Conservation (phyloP, 163 green algal genomes). For the Chlorella variabilis region DNA sequence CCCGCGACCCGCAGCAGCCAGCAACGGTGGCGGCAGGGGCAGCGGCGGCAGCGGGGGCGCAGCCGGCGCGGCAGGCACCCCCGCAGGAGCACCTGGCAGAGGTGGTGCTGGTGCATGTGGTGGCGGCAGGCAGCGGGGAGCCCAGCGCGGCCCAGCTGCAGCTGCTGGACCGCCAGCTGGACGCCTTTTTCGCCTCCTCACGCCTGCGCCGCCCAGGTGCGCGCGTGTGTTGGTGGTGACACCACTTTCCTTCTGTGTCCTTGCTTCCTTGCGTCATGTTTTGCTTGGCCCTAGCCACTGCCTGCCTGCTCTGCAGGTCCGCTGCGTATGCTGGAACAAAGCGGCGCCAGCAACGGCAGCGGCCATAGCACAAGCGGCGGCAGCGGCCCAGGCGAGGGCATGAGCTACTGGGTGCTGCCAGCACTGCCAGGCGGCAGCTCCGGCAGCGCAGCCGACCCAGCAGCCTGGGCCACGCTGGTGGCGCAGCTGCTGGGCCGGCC, state of each 20-base stretch:
- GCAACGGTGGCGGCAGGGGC: not conserved
- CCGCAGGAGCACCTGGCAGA: conserved; percentile 23
- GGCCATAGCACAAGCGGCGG: not conserved
- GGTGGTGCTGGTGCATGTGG: conserved; percentile 27
- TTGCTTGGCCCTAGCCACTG: not conserved
- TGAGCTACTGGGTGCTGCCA: conserved; percentile 28
- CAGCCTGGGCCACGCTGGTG: not conserved
- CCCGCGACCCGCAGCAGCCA: not conserved
- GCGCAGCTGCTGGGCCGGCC: conserved; percentile 17
- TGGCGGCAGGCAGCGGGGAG: not conserved
- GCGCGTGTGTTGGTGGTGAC: not conserved
- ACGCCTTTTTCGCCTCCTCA: conserved; percentile 1
- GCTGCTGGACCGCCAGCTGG: conserved; percentile 8
- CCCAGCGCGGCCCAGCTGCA: not conserved
- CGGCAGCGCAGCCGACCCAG: too few relatives aligned
- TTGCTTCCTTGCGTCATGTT: not conserved
- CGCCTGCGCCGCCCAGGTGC: conserved; percentile 16
- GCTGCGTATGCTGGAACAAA: conserved; percentile 8
- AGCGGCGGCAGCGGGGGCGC: not conserved
- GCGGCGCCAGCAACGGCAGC: not conserved
- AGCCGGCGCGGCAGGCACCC: not conserved
- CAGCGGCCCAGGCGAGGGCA: too few relatives aligned
- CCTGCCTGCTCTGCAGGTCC: conserved; percentile 15
- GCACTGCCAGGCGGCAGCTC: not conserved
- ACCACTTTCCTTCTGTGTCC: not conserved